phyloP scores from a whole-genome alignment of 176 grass and related monocot species.

The Thalia dealbata region DNA sequence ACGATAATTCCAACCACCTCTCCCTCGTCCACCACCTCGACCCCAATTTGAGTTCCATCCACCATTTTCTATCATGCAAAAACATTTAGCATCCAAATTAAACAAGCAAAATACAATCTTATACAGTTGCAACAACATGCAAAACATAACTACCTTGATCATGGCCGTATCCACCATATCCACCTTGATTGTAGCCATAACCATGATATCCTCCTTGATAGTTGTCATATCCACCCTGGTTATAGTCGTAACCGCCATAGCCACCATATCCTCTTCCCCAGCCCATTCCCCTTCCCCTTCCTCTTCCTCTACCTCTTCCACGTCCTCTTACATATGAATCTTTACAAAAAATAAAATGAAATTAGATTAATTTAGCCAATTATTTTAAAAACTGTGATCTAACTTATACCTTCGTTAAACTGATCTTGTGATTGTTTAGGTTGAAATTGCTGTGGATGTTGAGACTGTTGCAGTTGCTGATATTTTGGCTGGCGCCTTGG shows the following conservation, averaged over 20 bases:
- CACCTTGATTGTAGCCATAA: conserved; percentile 11
- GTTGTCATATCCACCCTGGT: conserved; percentile 1
- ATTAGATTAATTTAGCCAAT: background rate
- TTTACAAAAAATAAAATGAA: background rate
- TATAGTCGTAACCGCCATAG: conserved; percentile 6
- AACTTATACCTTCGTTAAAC: conserved; percentile 6
- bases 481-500: conserved; percentile 10
- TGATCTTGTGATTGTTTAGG: conserved; percentile 6
- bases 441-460: conserved; percentile 12
- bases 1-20: conserved; percentile 6
- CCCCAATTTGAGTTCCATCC: conserved; percentile 18
- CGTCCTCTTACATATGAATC: conserved; percentile 14
- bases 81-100: background rate
- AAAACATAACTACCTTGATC: conserved; percentile 1
- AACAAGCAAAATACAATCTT: background rate
- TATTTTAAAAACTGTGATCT: background rate
- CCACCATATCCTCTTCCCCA: conserved; percentile 21
- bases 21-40: conserved; percentile 16
- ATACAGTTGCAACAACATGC: background rate
- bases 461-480: conserved; percentile 9
- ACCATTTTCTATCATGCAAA: conserved; percentile 18
- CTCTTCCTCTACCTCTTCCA: conserved; percentile 12
- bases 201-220: conserved; percentile 1
- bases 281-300: conserved; percentile 6
- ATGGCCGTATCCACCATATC: conserved; percentile 3